Evolutionary conservation across 2,329 filamentous ascomycete genomes (phyloP), one percentile per base, ranked within the genome.

Genomic region (Ophiostoma tasmaniense): DNA sequence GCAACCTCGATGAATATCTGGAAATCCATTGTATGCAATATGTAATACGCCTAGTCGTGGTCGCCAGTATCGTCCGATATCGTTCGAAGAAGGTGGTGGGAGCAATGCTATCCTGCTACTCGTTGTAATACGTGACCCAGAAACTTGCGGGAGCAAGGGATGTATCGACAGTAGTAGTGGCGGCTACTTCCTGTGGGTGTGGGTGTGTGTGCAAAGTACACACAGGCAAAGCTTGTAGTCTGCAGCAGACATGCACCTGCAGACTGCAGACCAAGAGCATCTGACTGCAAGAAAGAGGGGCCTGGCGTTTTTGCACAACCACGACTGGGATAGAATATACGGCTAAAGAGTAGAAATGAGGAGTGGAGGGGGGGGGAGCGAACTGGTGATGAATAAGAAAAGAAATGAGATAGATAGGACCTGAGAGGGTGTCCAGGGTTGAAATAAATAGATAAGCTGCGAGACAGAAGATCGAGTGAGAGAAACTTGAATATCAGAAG

Each of bases 261-360:
- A 33, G 33, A 33, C n/a, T 22, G 50, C 55, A 61, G 25, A 30
- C 55, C 25, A 11, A 22, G 25, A 28, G 25, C 55, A 61, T 61
- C n/a, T 25, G 25, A 30, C 55, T 61, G 55, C n/a, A 61, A 20
- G 55, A 61, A 30, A 61, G 55, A 61, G 55, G 55, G 55, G 55
- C 55, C 11, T 61, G 55, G 55, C 25, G 14, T 61, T 25, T 14
- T 25, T 30, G 55, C 55, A 61, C 55, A 30, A 8, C 6, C 55
- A 61, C 11, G 13, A 17, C 55, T 8, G 22, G 55, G 55, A 61
- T 61, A 14, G 2, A 25, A 30, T 33, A 25, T 61, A 30, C 55
- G 25, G 55, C 25, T 61, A 25, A 17, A 17, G 5, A 30, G 22
- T 5, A 61, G 25, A 4, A 61, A 3, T 25, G 20, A 52, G 45